Evolutionary conservation across 345 rosid species (phyloP).

Genomic region (Cardamine occulta): DNA sequence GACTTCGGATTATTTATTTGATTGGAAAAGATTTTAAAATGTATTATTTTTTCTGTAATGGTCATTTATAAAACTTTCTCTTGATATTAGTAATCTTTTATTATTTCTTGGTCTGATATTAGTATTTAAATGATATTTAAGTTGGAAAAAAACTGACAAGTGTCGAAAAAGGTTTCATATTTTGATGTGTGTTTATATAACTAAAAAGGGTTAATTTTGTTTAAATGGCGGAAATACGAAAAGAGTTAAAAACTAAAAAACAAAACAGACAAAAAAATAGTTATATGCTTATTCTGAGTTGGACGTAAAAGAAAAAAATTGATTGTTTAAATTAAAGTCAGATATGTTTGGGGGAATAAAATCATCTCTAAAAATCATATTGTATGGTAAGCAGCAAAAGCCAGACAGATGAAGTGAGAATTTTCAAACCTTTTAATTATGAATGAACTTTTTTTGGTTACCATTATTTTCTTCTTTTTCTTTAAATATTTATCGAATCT

Average conservation of each 20-base stretch:
- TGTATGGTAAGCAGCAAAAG: slow-evolving; percentile 20
- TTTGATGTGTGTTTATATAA: neutral
- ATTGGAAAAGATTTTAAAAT: slow-evolving; percentile 14
- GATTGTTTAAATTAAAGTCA: neutral
- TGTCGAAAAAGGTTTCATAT: neutral
- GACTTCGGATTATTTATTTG: slow-evolving; percentile 16
- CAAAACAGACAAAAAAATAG: neutral
- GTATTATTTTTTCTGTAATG: neutral
- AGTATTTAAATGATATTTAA: neutral
- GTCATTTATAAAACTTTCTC: neutral
- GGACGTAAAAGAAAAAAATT: neutral
- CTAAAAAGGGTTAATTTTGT: neutral
- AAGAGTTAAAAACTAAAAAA: neutral
- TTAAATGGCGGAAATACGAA: neutral
- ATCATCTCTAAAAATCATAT: slow-evolving; percentile 4
- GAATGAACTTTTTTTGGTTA: neutral
- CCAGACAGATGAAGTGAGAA: neutral
- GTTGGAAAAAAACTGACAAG: neutral
- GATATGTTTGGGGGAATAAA: slow-evolving; percentile 32
- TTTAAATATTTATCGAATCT: slow-evolving; percentile 7
- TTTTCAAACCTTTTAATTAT: slow-evolving; percentile 13
- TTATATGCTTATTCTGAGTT: neutral
- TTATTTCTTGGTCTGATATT: neutral
- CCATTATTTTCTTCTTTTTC: neutral
- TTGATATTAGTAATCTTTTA: neutral